Percentiles rank a stretch among this genome's conserved stretches.
phyloP scores from a whole-genome alignment of 2,329 filamentous ascomycete species.

The Neopestalotiopsis rosae region DNA sequence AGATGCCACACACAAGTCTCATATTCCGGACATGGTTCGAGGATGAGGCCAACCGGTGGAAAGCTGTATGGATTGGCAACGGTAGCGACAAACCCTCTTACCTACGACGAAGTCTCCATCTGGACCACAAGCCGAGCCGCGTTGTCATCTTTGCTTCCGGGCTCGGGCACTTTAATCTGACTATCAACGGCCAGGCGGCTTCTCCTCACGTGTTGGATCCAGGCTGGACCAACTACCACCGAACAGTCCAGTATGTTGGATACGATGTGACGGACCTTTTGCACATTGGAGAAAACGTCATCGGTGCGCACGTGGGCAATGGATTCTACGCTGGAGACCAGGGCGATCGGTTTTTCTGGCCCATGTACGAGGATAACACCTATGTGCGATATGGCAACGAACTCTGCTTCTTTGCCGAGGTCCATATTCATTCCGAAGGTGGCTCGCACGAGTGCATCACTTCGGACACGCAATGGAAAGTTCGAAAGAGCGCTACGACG shows the following conservation, averaged over 20 bases:
- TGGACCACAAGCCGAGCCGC: slow-evolving; percentile 35
- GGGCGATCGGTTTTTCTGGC: slow-evolving; percentile 48
- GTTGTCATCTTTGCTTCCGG: slow-evolving; percentile 44
- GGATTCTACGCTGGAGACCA: slow-evolving; percentile 51
- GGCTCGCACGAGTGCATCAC: slow-evolving; percentile 40
- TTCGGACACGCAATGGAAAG: slow-evolving; percentile 43
- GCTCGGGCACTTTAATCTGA: slow-evolving; percentile 45
- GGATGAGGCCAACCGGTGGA: slow-evolving; percentile 44
- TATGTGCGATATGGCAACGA: slow-evolving; percentile 45
- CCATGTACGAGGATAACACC: slow-evolving; percentile 47
- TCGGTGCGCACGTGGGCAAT: slow-evolving; percentile 48
- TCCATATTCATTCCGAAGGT: slow-evolving; percentile 43
- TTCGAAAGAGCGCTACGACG: slow-evolving; percentile 43
- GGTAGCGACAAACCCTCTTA: slow-evolving; percentile 46
- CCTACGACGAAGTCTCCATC: slow-evolving; percentile 38
- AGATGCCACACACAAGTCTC: slow-evolving; percentile 46
- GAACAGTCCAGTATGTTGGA: slow-evolving; percentile 46
- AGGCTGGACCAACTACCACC: slow-evolving; percentile 46
- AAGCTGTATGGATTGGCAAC: slow-evolving; percentile 46
- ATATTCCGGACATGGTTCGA: slow-evolving; percentile 49
- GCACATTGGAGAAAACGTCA: slow-evolving; percentile 38
- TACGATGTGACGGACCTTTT: slow-evolving; percentile 46
- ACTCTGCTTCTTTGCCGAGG: slow-evolving; percentile 45
- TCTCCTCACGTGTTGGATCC: slow-evolving; percentile 43
- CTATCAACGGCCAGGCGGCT: slow-evolving; percentile 38